Evolutionary conservation across 2,329 filamentous ascomycete genomes (phyloP).

Genomic region (Exophiala aquamarina): DNA sequence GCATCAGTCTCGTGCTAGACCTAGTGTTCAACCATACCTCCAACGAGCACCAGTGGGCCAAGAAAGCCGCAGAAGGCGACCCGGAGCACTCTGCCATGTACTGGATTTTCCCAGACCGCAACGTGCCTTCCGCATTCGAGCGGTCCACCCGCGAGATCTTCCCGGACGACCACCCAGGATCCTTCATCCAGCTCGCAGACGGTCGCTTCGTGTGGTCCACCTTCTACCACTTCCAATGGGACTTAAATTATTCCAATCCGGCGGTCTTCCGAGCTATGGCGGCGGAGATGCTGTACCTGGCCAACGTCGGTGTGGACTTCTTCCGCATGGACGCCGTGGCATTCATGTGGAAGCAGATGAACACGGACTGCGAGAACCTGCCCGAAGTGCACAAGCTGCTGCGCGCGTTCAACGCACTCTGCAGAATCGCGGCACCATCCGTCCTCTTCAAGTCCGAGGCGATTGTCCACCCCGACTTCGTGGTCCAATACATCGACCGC

Average conservation of each 20-base stretch:
- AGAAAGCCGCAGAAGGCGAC: slow-evolving; percentile 24
- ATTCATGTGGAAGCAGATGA: slow-evolving; percentile 30
- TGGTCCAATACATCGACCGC: slow-evolving; percentile 27
- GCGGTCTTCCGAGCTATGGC: slow-evolving; percentile 27
- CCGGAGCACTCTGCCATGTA: slow-evolving; percentile 28
- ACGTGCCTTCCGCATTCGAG: slow-evolving; percentile 25
- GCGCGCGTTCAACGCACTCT: slow-evolving; percentile 27
- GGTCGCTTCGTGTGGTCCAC: slow-evolving; percentile 28
- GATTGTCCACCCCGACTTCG: slow-evolving; percentile 27
- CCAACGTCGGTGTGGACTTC: slow-evolving; percentile 27
- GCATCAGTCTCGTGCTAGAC: slow-evolving; percentile 26
- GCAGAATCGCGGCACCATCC: slow-evolving; percentile 25
- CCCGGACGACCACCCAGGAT: slow-evolving; percentile 26
- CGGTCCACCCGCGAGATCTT: slow-evolving; percentile 26
- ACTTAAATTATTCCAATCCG: slow-evolving; percentile 28
- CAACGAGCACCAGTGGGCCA: slow-evolving; percentile 26
- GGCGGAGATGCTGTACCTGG: slow-evolving; percentile 26
- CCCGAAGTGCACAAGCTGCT: slow-evolving; percentile 28
- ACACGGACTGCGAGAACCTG: slow-evolving; percentile 27
- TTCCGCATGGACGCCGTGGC: slow-evolving; percentile 29
- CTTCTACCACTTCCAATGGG: slow-evolving; percentile 29
- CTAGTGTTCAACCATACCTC: slow-evolving; percentile 29
- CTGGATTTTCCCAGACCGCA: slow-evolving; percentile 28
- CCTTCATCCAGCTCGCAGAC: slow-evolving; percentile 27
- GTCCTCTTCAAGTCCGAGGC: slow-evolving; percentile 29